A percentile compares a stretch with the other conserved stretches of the same genome.
Evolutionary conservation across 306 rosid species (phyloP).

Genomic region (Quercus gilva): DNA sequence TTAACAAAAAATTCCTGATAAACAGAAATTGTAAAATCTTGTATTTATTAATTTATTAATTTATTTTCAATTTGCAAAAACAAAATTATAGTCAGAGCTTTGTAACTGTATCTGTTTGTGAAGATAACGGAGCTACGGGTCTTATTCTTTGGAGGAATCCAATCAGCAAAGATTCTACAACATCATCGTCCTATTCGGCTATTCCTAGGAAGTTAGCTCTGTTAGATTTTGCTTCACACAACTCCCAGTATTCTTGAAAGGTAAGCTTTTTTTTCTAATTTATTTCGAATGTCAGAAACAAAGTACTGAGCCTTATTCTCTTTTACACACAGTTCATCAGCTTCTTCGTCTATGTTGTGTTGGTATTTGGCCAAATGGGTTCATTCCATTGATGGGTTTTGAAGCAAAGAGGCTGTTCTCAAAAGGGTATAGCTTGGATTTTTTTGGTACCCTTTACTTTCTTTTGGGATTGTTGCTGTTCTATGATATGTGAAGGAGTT

Average conservation of each 20-base stretch:
- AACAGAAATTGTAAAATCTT: too few relatives aligned
- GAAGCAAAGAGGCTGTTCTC: conserved; percentile 22
- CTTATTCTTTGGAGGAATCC: conserved; percentile 20
- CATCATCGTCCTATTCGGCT: not conserved
- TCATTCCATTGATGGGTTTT: conserved; percentile 23
- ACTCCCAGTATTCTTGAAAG: conserved; percentile 11
- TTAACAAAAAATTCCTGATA: too few relatives aligned
- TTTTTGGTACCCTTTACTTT: not conserved
- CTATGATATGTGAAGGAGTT: not conserved
- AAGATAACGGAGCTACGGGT: conserved; percentile 38
- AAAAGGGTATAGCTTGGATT: conserved; percentile 11
- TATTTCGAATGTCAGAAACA: conserved; percentile 9
- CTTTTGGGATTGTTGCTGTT: conserved; percentile 14
- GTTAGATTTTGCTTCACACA: conserved; percentile 17
- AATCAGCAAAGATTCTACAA: conserved; percentile 31
- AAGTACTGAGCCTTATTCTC: conserved; percentile 3
- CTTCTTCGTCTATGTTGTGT: conserved; percentile 4
- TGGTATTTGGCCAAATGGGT: conserved; percentile 22
- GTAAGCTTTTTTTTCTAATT: not conserved
- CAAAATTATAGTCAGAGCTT: not conserved
- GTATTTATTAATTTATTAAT: not conserved
- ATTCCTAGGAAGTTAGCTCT: not conserved
- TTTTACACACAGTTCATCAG: not conserved
- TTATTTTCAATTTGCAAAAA: conserved; percentile 10
- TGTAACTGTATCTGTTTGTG: conserved; percentile 12